A percentile compares a stretch with the other conserved stretches of the same genome.
Evolutionary conservation across 179 eudicot genomes (phyloP).

Genomic region (Drosera spatulata): DNA sequence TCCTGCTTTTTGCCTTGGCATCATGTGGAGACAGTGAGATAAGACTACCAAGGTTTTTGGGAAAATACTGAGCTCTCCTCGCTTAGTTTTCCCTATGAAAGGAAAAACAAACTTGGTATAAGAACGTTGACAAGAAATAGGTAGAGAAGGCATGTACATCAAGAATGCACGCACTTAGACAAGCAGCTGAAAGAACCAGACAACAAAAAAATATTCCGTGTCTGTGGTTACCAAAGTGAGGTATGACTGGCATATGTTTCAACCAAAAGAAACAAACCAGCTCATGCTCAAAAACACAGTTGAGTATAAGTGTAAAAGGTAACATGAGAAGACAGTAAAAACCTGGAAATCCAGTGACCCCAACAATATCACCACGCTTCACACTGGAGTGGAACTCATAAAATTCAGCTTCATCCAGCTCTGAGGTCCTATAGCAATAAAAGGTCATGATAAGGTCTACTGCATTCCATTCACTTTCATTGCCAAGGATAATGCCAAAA

Average conservation of each 20-base stretch:
- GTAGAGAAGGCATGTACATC: neutral
- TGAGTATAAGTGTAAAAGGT: too few relatives aligned
- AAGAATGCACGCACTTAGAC: too few relatives aligned
- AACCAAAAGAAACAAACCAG: too few relatives aligned
- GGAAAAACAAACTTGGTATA: neutral
- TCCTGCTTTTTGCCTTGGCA: slow-evolving; percentile 74
- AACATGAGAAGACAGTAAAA: neutral
- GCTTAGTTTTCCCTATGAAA: slow-evolving; percentile 58
- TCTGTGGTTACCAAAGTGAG: too few relatives aligned
- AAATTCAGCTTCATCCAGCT: slow-evolving; percentile 67
- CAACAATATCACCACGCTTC: slow-evolving; percentile 97
- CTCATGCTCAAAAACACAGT: too few relatives aligned
- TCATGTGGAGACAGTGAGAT: slow-evolving; percentile 97
- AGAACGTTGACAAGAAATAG: neutral
- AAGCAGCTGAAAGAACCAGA: too few relatives aligned
- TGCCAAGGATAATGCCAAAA: neutral
- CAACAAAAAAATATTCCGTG: too few relatives aligned
- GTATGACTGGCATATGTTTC: too few relatives aligned
- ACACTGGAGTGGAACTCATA: slow-evolving; percentile 58
- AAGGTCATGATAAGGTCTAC: neutral
- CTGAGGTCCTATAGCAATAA: slow-evolving; percentile 43
- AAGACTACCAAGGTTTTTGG: slow-evolving; percentile 57
- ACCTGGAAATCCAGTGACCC: slow-evolving; percentile 88
- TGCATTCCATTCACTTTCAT: neutral
- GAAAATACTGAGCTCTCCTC: slow-evolving; percentile 89